Percentiles rank a stretch among this genome's conserved stretches.
phyloP scores from a whole-genome alignment of 768 basidiomycete species.

The Lactarius tabidus region DNA sequence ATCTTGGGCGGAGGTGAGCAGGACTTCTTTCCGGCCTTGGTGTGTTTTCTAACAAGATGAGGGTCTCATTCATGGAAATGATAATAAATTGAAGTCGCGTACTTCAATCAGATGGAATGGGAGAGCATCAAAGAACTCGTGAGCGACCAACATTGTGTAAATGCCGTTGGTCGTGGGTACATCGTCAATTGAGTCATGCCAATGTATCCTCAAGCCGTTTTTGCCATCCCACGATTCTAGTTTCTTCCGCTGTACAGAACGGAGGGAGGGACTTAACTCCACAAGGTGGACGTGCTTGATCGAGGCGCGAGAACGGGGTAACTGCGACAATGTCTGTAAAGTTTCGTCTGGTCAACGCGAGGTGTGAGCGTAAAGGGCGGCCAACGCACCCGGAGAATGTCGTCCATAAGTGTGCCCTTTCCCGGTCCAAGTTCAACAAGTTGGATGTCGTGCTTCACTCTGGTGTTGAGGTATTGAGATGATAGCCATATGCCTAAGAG shows the following conservation, averaged over 20 bases:
- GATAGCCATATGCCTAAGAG: slow-evolving; percentile 84
- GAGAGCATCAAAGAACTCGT: slow-evolving; percentile 97
- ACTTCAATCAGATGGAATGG: slow-evolving; percentile 91
- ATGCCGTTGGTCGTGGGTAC: slow-evolving; percentile 45
- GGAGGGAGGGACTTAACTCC: slow-evolving; percentile 73
- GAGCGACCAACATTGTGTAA: slow-evolving; percentile 87
- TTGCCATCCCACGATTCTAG: slow-evolving; percentile 36
- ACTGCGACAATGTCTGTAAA: slow-evolving; percentile 48
- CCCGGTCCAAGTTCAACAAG: slow-evolving; percentile 94
- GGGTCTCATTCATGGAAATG: background rate
- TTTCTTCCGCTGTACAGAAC: slow-evolving; percentile 53
- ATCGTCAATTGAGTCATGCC: slow-evolving; percentile 74
- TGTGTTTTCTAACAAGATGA: slow-evolving; percentile 55
- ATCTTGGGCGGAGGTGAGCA: slow-evolving; percentile 52
- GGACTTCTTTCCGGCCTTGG: slow-evolving; percentile 82
- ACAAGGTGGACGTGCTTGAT: slow-evolving; percentile 64
- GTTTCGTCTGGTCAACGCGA: background rate
- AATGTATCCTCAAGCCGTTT: slow-evolving; percentile 45
- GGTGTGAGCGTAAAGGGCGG: background rate
- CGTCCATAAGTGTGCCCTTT: slow-evolving; percentile 85
- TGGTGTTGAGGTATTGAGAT: slow-evolving; percentile 63
- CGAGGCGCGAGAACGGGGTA: slow-evolving; percentile 36
- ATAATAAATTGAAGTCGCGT: slow-evolving; percentile 22
- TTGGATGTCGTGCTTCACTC: slow-evolving; percentile 48
- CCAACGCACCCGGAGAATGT: slow-evolving; percentile 72